phyloP scores from a whole-genome alignment of 768 basidiomycete species.

The Pleurotus tuber-regium region DNA sequence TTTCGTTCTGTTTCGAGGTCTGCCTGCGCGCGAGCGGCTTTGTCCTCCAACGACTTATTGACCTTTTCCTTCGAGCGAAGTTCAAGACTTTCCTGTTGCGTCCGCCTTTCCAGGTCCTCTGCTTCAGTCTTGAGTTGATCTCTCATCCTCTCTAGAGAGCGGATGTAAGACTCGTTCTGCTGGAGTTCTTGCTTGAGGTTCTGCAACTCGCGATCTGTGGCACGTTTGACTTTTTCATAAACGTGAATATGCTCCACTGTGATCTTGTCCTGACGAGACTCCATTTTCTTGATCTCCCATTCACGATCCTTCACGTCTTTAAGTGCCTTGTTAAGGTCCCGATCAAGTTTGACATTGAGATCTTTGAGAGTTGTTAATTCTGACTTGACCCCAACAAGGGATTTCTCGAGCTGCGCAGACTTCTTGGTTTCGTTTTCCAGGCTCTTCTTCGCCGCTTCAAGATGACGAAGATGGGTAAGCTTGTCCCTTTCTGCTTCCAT shows the following conservation, averaged over 20 bases:
- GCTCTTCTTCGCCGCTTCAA: constrained; percentile 69
- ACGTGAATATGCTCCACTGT: constrained; percentile 98
- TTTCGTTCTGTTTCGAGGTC: constrained; percentile 68
- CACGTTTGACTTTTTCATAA: constrained; percentile 90
- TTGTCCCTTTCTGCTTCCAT: constrained; percentile 84
- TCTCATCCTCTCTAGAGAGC: constrained; percentile 85
- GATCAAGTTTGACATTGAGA: constrained; percentile 66
- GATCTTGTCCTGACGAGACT: constrained; percentile 92
- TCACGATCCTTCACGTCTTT: constrained; percentile 79
- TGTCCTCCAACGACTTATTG: constrained; percentile 58
- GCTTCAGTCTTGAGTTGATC: constrained; percentile 70
- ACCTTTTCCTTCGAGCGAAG: constrained; percentile 70
- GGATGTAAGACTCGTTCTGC: constrained; percentile 71
- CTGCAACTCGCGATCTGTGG: constrained; percentile 87
- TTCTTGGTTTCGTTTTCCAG: constrained; percentile 72
- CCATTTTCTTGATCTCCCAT: constrained; percentile 83
- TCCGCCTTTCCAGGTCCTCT: constrained; percentile 77
- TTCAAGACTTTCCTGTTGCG: constrained; percentile 65
- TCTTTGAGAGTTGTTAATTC: constrained; percentile 72
- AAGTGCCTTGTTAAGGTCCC: constrained; percentile 79
- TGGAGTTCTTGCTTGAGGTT: constrained; percentile 79
- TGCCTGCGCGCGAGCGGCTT: constrained; percentile 48
- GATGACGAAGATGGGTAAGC: constrained; percentile 66
- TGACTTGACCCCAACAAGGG: constrained; percentile 56
- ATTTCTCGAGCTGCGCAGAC: constrained; percentile 73